Evolutionary conservation across 768 basidiomycete species (phyloP).

Genomic region (Agrocybe chaxingu): DNA sequence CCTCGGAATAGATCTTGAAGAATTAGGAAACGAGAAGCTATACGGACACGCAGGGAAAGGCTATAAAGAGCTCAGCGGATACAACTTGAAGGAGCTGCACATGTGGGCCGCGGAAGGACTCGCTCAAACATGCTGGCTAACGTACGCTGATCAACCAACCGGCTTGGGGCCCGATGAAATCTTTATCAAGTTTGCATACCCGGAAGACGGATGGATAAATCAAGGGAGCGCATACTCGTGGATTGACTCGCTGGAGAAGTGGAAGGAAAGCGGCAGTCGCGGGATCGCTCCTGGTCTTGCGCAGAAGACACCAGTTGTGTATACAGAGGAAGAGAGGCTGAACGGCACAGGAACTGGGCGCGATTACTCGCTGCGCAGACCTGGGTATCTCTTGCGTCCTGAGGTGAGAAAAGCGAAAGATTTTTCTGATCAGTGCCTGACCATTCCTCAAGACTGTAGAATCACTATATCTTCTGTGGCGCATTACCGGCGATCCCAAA

Average conservation of each 20-base stretch:
- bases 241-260: slow-evolving; percentile 47
- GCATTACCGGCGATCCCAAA: slow-evolving; percentile 57
- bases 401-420: slow-evolving; percentile 45
- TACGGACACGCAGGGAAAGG: slow-evolving; percentile 33
- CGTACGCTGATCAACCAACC: slow-evolving; percentile 67
- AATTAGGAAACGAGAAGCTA: slow-evolving; percentile 34
- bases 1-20: slow-evolving; percentile 42
- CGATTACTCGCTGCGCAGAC: slow-evolving; percentile 51
- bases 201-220: background rate
- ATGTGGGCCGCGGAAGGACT: slow-evolving; percentile 76
- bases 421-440: background rate
- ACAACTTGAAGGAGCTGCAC: slow-evolving; percentile 62
- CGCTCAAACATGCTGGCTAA: slow-evolving; percentile 66
- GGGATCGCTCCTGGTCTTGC: slow-evolving; percentile 53
- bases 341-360: slow-evolving; percentile 26
- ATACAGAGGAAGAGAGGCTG: slow-evolving; percentile 24
- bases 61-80: slow-evolving; percentile 35
- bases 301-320: slow-evolving; percentile 38
- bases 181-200: slow-evolving; percentile 21
- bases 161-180: slow-evolving; percentile 69
- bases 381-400: slow-evolving; percentile 60
- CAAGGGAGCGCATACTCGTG: slow-evolving; percentile 30
- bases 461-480: slow-evolving; percentile 70
- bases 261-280: slow-evolving; percentile 42
- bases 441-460: slow-evolving; percentile 57